Conservation (phyloP, 768 basidiomycete genomes). For the Auricularia sp. region DNA sequence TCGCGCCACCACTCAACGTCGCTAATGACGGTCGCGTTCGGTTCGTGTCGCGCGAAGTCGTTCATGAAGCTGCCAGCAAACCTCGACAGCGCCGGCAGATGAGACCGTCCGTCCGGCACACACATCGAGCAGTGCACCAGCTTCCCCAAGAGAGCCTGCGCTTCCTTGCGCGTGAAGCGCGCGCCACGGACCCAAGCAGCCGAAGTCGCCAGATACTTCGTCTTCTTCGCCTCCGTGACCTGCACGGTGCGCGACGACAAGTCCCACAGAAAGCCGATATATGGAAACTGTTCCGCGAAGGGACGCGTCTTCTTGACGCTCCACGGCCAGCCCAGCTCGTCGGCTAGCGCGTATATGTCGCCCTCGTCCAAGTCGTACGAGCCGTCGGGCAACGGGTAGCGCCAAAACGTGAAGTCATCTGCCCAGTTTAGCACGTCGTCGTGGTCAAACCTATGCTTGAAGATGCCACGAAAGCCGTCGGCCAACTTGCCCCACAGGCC, state of each 20-base stretch:
- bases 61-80: background rate
- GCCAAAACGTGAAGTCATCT: background rate
- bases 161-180: background rate
- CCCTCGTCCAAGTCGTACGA: background rate
- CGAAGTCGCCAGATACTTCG: background rate
- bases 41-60: background rate
- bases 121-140: background rate
- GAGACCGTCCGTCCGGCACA: background rate
- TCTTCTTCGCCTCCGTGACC: background rate
- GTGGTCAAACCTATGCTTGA: background rate
- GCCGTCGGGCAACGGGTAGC: background rate
- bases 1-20: background rate
- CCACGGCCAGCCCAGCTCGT: background rate
- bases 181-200: background rate
- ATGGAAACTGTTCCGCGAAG: slow-evolving; percentile 11
- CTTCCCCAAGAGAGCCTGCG: background rate
- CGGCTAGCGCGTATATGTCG: background rate
- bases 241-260: background rate
- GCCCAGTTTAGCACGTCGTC: slow-evolving; percentile 2
- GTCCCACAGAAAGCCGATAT: background rate
- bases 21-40: background rate
- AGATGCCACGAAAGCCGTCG: background rate
- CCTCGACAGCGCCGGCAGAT: background rate
- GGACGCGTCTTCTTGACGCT: background rate
- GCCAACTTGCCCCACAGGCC: background rate